Evolutionary conservation across 129 eudicot species (phyloP), one percentile per base, ranked within the genome.

Genomic region (Sambucus nigra): DNA sequence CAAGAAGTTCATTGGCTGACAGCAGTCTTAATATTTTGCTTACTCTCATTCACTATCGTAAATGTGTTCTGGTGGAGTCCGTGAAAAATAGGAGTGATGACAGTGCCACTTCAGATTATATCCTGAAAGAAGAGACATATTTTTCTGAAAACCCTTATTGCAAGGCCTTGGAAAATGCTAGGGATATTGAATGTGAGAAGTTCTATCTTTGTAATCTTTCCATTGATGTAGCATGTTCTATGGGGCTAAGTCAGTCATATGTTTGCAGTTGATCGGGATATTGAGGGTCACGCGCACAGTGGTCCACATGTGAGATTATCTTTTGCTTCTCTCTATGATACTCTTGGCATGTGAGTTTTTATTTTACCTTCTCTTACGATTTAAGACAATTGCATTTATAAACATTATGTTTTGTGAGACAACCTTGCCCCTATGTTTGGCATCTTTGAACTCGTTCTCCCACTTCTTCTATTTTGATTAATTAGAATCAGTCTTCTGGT

Each of bases 311-410:
- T 91, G 63, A 79, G 89, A 74, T 60, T 91, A 62, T 68, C 99
- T 68, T 91, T 85, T 72, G 99, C 99, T 60, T 74, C 89, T 69
- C 84, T 91, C 9, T 91, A 76, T 70, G 99, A 91, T 68, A 82
- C 91, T 69, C 84, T 91, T 60, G 89, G 89, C 84, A 76, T 75
- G 99, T 91, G 65, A 85, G 98, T 75, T 40, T 44, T 20, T 35
- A 24, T 57, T 53, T 52, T 25, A 44, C 61, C 59, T 10, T 61
- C 12, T 39, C 27, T 33, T 24, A 47, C 19, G 35, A 15, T 61
- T 18, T 47, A 24, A 50, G 28, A 35, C 7, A 55, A 57, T 51
- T 44, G 50, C 63, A 64, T 61, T 48, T 9, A 22, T 6, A 46
- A 33, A 16, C 35, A 28, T 31, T 20, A 39, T 14, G 3, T n/a